Percentiles rank a stretch among this genome's conserved stretches.
Evolutionary conservation across 192 early-diverging fungal genomes (phyloP).

Genomic region (Oehlia diaphana): DNA sequence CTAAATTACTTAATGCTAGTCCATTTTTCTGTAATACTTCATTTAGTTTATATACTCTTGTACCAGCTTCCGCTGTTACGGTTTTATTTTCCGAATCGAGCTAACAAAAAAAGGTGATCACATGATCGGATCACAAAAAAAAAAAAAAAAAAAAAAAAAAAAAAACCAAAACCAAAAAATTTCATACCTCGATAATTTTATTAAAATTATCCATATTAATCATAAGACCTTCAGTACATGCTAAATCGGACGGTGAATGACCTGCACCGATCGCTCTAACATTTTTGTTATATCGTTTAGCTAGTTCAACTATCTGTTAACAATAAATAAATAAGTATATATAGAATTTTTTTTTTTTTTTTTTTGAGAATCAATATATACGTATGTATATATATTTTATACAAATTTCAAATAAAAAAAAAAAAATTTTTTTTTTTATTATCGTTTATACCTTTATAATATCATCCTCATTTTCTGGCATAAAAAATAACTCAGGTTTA

Average conservation of each 20-base stretch:
- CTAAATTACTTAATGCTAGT: slow-evolving; percentile 67
- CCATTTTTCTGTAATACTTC: slow-evolving; percentile 50
- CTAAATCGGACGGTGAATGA: slow-evolving; percentile 76
- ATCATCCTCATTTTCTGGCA: slow-evolving; percentile 59
- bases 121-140: neutral
- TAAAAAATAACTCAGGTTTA: slow-evolving; percentile 56
- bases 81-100: slow-evolving; percentile 48
- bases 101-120: neutral
- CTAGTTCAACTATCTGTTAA: slow-evolving; percentile 49
- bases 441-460: slow-evolving; percentile 50
- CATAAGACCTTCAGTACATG: slow-evolving; percentile 64
- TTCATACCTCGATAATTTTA: slow-evolving; percentile 44
- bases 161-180: neutral
- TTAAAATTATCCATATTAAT: slow-evolving; percentile 70
- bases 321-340: neutral
- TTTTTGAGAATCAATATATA: neutral
- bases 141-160: neutral
- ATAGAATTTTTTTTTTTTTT: neutral
- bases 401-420: neutral
- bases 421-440: slow-evolving; percentile 5
- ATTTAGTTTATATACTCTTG: slow-evolving; percentile 63
- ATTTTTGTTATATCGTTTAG: slow-evolving; percentile 40
- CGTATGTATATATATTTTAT: neutral
- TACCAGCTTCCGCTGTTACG: slow-evolving; percentile 65
- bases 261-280: slow-evolving; percentile 71